Evolutionary conservation across 768 basidiomycete genomes (phyloP).

Genomic region (Trametes cingulata): DNA sequence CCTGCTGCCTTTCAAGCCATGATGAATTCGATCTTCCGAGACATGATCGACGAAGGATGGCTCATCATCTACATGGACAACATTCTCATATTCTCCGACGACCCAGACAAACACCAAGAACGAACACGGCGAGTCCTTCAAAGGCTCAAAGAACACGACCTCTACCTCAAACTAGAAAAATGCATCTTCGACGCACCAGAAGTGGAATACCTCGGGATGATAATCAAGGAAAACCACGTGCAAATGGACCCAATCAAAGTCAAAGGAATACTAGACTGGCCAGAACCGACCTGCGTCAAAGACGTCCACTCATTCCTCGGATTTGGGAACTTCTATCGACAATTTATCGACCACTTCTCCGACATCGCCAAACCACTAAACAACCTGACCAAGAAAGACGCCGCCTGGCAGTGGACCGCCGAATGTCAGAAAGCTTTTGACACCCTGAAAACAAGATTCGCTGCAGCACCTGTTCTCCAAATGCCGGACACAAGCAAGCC

Average conservation of each 20-base stretch:
- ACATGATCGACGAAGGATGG: slow-evolving; percentile 26
- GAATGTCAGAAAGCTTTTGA: slow-evolving; percentile 29
- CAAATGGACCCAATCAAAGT: slow-evolving; percentile 45
- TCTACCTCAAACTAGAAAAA: slow-evolving; percentile 36
- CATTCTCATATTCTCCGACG: slow-evolving; percentile 25
- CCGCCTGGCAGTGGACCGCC: slow-evolving; percentile 1
- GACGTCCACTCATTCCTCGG: slow-evolving; percentile 36
- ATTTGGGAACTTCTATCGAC: slow-evolving; percentile 28
- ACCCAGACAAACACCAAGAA: slow-evolving; percentile 21
- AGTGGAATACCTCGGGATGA: slow-evolving; percentile 45
- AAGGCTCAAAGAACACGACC: slow-evolving; percentile 30
- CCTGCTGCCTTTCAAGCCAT: slow-evolving; percentile 39
- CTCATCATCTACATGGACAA: slow-evolving; percentile 32
- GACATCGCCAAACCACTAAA: slow-evolving; percentile 22
- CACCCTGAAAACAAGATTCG: slow-evolving; percentile 29
- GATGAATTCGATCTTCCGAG: slow-evolving; percentile 32
- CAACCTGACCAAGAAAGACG: slow-evolving; percentile 31
- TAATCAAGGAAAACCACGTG: slow-evolving; percentile 35
- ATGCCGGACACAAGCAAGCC: slow-evolving; percentile 23
- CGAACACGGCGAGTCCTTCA: slow-evolving; percentile 23
- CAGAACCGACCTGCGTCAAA: slow-evolving; percentile 21
- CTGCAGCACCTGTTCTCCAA: slow-evolving; percentile 20
- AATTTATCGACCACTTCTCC: slow-evolving; percentile 37
- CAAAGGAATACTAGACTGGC: slow-evolving; percentile 35
- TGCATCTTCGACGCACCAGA: slow-evolving; percentile 38